phyloP scores from a whole-genome alignment of 805 yeast species.

The Cephaloascus fragrans region DNA sequence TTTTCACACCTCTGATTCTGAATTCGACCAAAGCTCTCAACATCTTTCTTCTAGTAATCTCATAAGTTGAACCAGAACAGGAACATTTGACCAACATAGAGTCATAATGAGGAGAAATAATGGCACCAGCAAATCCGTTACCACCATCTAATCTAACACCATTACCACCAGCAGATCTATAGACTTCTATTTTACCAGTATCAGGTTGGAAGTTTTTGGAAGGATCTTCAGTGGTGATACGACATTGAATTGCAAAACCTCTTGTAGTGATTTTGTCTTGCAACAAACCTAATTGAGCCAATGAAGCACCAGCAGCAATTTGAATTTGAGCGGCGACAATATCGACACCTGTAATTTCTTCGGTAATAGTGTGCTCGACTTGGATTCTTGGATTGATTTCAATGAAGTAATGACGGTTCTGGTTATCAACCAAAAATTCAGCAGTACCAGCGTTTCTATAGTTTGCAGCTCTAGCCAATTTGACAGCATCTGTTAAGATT shows the following conservation, averaged over 20 bases:
- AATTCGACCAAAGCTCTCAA: constrained; percentile 92
- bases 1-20: constrained; percentile 98
- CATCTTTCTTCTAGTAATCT: constrained; percentile 97
- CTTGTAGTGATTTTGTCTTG: constrained; percentile 94
- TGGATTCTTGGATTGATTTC: constrained; percentile 98
- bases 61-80: constrained; percentile 94
- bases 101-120: constrained; percentile 95
- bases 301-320: constrained; percentile 96
- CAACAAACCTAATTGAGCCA: constrained; percentile 81
- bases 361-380: constrained; percentile 98
- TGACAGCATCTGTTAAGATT: constrained; percentile 90
- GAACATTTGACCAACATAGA: constrained; percentile 97
- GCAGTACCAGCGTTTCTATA: constrained; percentile 98
- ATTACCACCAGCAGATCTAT: constrained; percentile 98
- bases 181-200: constrained; percentile 96
- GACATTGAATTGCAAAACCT: constrained; percentile 98
- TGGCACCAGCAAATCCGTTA: constrained; percentile 94
- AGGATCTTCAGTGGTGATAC: constrained; percentile 98
- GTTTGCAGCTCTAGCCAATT: constrained; percentile 77
- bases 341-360: constrained; percentile 97
- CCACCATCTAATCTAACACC: constrained; percentile 99
- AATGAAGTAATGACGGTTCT: constrained; percentile 93
- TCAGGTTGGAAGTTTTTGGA: constrained; percentile 95
- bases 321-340: constrained; percentile 97
- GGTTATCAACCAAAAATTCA: constrained; percentile 87